These are phyloP conservation scores for Floccularia luteovirens DNA, from an alignment of 768 basidiomycete genomes.

Conservation along the genomic window DNA sequence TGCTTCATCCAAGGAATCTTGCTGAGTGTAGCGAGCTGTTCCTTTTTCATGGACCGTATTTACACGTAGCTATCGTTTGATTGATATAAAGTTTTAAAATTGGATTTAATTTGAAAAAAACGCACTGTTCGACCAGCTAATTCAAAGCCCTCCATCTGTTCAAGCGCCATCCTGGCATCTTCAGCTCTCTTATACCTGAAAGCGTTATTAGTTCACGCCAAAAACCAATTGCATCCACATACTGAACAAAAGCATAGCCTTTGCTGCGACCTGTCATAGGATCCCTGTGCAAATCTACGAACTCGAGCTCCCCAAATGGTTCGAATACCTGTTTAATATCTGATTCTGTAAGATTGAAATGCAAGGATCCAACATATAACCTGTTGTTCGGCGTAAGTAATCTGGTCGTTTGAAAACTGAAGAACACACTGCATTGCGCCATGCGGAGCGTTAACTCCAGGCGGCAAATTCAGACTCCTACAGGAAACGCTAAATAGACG, in stretches of 20 bases:
- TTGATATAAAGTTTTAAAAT: slow-evolving; percentile 5
- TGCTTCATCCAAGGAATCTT: slow-evolving; percentile 82
- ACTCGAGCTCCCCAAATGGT: slow-evolving; percentile 96
- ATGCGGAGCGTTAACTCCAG: slow-evolving; percentile 76
- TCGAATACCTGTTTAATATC: slow-evolving; percentile 99
- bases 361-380: slow-evolving; percentile 93
- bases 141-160: slow-evolving; percentile 99
- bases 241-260: slow-evolving; percentile 98
- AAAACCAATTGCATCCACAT: slow-evolving; percentile 16
- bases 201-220: slow-evolving; percentile 1
- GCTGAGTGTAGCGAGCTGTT: slow-evolving; percentile 62
- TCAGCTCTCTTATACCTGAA: slow-evolving; percentile 80
- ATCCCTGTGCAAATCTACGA: slow-evolving; percentile 96
- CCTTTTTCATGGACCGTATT: slow-evolving; percentile 94
- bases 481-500: slow-evolving; percentile 8
- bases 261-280: slow-evolving; percentile 93
- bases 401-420: neutral
- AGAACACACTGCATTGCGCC: slow-evolving; percentile 74
- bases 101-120: slow-evolving; percentile 9
- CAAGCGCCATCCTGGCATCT: slow-evolving; percentile 93
- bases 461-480: slow-evolving; percentile 76
- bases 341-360: slow-evolving; percentile 94
- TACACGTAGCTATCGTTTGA: slow-evolving; percentile 58
- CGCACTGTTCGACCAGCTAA: slow-evolving; percentile 88
- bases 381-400: slow-evolving; percentile 25